Percentiles rank a stretch among this genome's conserved stretches.
Conservation (phyloP, 495 filamentous ascomycete genomes). For the Baudoinia panamericana region DNA sequence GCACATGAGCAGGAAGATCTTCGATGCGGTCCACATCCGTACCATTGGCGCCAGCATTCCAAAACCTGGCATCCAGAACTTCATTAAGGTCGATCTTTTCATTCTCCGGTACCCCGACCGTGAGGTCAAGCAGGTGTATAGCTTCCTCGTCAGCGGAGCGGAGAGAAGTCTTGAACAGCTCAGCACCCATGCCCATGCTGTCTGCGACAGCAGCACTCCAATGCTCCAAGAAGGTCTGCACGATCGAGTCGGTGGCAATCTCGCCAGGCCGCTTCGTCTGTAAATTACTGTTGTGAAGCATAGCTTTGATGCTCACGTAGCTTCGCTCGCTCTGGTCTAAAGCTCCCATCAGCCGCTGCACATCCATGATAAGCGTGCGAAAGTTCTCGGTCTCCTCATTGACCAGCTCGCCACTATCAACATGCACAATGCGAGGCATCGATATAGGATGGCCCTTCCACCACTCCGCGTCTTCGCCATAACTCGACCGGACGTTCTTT, state of each 20-base stretch:
- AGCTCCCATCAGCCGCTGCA: conserved; percentile 24
- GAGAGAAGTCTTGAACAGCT: conserved; percentile 3
- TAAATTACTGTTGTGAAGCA: conserved; percentile 7
- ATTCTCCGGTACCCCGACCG: background rate
- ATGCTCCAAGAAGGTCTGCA: conserved; percentile 9
- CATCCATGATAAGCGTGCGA: conserved; percentile 15
- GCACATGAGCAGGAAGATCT: conserved; percentile 8
- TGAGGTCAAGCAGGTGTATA: background rate
- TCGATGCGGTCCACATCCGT: conserved; percentile 6
- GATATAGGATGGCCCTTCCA: conserved; percentile 17
- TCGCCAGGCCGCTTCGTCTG: background rate
- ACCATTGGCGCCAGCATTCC: conserved; percentile 6
- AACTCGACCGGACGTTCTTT: conserved; percentile 3
- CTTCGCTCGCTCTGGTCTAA: conserved; percentile 15
- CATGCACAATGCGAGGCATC: conserved; percentile 15
- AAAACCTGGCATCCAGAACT: conserved; percentile 11
- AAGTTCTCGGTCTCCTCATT: conserved; percentile 1
- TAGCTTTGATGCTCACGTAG: conserved; percentile 15
- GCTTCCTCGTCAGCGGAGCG: background rate
- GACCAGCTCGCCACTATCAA: conserved; percentile 4
- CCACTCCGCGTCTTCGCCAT: conserved; percentile 21
- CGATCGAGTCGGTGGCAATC: background rate
- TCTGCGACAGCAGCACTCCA: conserved; percentile 7
- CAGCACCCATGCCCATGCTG: too few relatives aligned
- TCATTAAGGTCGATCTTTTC: conserved; percentile 13